Base-by-base conservation (phyloP, 768 basidiomycete species). In the Sarcodon sp. region DNA sequence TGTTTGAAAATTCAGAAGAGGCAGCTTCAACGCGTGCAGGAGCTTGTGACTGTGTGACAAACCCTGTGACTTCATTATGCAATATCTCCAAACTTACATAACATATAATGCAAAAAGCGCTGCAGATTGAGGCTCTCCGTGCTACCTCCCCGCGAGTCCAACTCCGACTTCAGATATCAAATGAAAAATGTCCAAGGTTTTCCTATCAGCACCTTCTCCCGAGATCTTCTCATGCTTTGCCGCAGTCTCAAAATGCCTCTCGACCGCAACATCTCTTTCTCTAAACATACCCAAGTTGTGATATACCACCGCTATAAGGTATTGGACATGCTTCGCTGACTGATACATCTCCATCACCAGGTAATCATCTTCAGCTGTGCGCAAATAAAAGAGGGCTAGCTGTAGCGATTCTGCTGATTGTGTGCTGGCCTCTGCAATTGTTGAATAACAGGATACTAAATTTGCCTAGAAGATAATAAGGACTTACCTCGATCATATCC, bases 321-420 rank as follows among this genome's bases (percentile, higher is more conserved):
- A 88, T 51, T 83, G 81, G 15, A 84, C 81, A 57, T 87, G 83
- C 55, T 73, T 70, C 33, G 75, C 59, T 3, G 82, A 74, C 41
- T 68, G 63, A 50, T 73, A 67, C 60, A 87, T 77, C 53, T 81
- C 69, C 35, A 91, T 60, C 4, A 58, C 60, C 36, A 57, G 53
- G 58, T 79, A 90, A 57, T 87, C 86, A n/a, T 60, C 59, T 59
- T 85, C 84, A 1, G 87, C 77, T 47, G 69, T 70, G 31, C 64
- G 56, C 9, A 91, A 70, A 61, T 79, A 83, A 3, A 65, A 70
- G 12, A 87, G 51, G 13, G 82, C 81, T 56, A 80, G 72, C 47
- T 63, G 64, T 21, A 86, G 67, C 13, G 67, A 63, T 18, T 66
- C 63, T 53, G 36, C 48, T 41, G 50, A 51, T 33, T 33, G 53